phyloP scores from a whole-genome alignment of 179 eudicot species.

The Spinacia oleracea region DNA sequence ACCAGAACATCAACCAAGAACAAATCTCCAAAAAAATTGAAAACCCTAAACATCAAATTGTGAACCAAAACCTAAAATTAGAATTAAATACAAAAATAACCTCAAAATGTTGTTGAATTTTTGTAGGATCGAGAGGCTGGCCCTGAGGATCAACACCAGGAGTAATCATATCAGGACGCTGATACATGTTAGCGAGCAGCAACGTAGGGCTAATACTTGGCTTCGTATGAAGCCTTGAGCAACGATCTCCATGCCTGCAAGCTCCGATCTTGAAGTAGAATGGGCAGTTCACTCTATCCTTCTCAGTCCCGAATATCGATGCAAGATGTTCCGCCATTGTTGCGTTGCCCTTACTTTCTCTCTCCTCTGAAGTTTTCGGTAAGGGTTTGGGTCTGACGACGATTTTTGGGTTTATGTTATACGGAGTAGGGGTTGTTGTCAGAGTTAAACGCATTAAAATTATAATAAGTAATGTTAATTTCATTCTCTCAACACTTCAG shows the following conservation, averaged over 20 bases:
- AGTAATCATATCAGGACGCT: constrained; percentile 85
- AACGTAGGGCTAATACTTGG: constrained; percentile 87
- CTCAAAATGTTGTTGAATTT: constrained; percentile 88
- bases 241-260: constrained; percentile 85
- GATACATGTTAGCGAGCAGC: constrained; percentile 86
- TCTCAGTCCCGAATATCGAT: constrained; percentile 93
- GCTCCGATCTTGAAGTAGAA: constrained; percentile 99
- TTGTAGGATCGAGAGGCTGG: constrained; percentile 75
- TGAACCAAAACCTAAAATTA: background rate
- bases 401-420: background rate
- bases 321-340: constrained; percentile 88
- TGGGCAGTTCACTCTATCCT: constrained; percentile 93
- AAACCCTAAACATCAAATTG: background rate
- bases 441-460: too few relatives aligned
- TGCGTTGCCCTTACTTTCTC: background rate
- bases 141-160: constrained; percentile 92
- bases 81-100: constrained; percentile 22
- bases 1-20: background rate
- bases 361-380: background rate
- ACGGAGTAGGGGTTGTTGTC: background rate
- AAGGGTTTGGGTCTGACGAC: background rate
- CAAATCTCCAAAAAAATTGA: background rate
- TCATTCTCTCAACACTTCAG: background rate
- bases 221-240: constrained; percentile 88
- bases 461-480: too few relatives aligned